Evolutionary conservation across 2,329 filamentous ascomycete genomes (phyloP).

Genomic region (Neoascochyta sp.): DNA sequence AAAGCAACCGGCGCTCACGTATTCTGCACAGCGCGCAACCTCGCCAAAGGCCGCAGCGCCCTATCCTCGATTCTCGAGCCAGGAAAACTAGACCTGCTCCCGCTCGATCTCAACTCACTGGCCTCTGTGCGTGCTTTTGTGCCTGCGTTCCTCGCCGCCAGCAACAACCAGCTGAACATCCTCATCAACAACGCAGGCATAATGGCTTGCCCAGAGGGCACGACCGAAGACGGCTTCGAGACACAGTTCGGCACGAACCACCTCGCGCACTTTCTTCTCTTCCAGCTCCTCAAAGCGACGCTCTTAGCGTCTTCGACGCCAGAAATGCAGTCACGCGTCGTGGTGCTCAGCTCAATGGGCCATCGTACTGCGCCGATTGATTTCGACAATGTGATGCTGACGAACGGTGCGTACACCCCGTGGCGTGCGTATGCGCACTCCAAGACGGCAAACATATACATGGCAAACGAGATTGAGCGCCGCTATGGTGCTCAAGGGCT

Average conservation of each 20-base stretch:
- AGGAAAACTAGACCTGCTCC: slow-evolving; percentile 36
- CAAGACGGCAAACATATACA: slow-evolving; percentile 53
- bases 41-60: slow-evolving; percentile 34
- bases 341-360: slow-evolving; percentile 45
- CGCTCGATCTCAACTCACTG: slow-evolving; percentile 18
- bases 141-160: slow-evolving; percentile 9
- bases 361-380: not conserved
- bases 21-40: slow-evolving; percentile 44
- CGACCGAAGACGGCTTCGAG: slow-evolving; percentile 33
- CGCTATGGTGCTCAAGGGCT: slow-evolving; percentile 44
- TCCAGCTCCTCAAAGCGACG: slow-evolving; percentile 47
- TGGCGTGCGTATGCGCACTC: slow-evolving; percentile 46
- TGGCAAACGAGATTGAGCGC: slow-evolving; percentile 51
- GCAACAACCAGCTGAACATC: slow-evolving; percentile 12
- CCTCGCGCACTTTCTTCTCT: slow-evolving; percentile 49
- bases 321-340: slow-evolving; percentile 45
- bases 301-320: slow-evolving; percentile 41
- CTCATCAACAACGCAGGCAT: slow-evolving; percentile 31
- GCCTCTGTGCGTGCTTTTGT: not conserved
- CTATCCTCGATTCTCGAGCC: slow-evolving; percentile 12
- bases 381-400: too few relatives aligned
- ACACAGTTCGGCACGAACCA: slow-evolving; percentile 46
- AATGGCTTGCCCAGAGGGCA: slow-evolving; percentile 26
- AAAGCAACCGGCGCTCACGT: slow-evolving; percentile 44
- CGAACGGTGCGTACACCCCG: slow-evolving; percentile 23